Evolutionary conservation across 1,284 basidiomycete genomes (phyloP), one percentile per base, ranked within the genome.

Genomic region (Tylopilus sp.): DNA sequence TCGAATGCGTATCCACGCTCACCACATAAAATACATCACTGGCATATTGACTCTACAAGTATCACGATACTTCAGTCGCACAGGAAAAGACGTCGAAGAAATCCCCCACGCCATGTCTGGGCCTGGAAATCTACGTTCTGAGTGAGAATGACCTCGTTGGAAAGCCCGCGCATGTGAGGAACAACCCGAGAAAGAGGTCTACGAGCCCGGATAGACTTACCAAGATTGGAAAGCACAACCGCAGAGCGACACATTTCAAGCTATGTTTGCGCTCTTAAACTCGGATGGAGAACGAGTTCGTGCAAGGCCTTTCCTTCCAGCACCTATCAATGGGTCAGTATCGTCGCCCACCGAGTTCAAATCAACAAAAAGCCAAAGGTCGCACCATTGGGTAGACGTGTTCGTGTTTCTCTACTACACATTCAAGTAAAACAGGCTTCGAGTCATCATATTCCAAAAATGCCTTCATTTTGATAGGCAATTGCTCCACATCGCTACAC

Each of bases 401-500:
- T 83, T 98, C 97, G 72, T 90, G 90, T 74, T 86, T 88, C 79
- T 93, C 91, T 39, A 98, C 95, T 63, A 93, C 65, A 76, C 95
- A 97, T 82, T 99, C 97, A 84, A 99, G 85, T 69, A 99, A 81
- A 56, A 99, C 88, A 2, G 97, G 97, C 81, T 89, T 93, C 65
- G 85, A 86, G 69, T 89, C 92, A 70, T 96, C 93, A 80, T 97
- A 98, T 83, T 97, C 96, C 73, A 99, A 86, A 82, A 99, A 97
- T 86, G 99, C 97, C 85, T 96, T 96, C 96, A 99, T 99, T 87
- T 94, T 97, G 51, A 86, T 89, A 0, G 95, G 95, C 18, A 99
- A 86, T 63, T 99, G 96, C 53, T 87, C 90, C 10, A 87, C 77
- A 47, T 77, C 88, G 57, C 85, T 82, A 78, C 93, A 95, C 67